A percentile compares a stretch with the other conserved stretches of the same genome.
Conservation (phyloP, 768 basidiomycete species). For the Myochromella boudieri region DNA sequence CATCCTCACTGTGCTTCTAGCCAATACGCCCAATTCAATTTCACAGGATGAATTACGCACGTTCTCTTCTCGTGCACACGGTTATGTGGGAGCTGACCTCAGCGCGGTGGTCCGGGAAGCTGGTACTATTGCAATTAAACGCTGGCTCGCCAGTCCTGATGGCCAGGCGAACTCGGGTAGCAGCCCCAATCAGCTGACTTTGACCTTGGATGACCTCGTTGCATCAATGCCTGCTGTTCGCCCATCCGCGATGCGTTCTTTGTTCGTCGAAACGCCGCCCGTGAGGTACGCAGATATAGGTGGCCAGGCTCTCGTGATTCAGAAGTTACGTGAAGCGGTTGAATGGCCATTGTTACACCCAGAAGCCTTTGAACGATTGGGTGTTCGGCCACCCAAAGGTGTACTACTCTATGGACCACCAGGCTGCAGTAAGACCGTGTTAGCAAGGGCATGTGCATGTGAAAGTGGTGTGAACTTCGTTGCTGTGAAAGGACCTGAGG, state of each 20-base stretch:
- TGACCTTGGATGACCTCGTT: slow-evolving; percentile 64
- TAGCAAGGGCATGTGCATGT: slow-evolving; percentile 88
- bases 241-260: slow-evolving; percentile 91
- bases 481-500: slow-evolving; percentile 97
- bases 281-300: slow-evolving; percentile 89
- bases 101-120: slow-evolving; percentile 91
- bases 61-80: slow-evolving; percentile 82
- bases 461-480: slow-evolving; percentile 96
- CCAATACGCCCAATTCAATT: slow-evolving; percentile 78
- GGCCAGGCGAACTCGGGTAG: slow-evolving; percentile 12
- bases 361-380: slow-evolving; percentile 83
- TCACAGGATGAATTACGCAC: slow-evolving; percentile 55
- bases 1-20: slow-evolving; percentile 84
- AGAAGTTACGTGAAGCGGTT: slow-evolving; percentile 85
- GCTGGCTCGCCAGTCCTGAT: slow-evolving; percentile 49
- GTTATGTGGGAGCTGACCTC: slow-evolving; percentile 96
- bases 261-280: slow-evolving; percentile 84
- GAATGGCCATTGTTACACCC: slow-evolving; percentile 94
- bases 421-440: slow-evolving; percentile 95
- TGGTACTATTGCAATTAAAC: slow-evolving; percentile 88
- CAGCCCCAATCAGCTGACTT: slow-evolving; percentile 27
- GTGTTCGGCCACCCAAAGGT: slow-evolving; percentile 86
- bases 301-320: slow-evolving; percentile 78
- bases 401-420: slow-evolving; percentile 93
- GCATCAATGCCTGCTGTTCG: slow-evolving; percentile 75